Conservation (phyloP, 495 filamentous ascomycete species). For the Podospora tetraspora region DNA sequence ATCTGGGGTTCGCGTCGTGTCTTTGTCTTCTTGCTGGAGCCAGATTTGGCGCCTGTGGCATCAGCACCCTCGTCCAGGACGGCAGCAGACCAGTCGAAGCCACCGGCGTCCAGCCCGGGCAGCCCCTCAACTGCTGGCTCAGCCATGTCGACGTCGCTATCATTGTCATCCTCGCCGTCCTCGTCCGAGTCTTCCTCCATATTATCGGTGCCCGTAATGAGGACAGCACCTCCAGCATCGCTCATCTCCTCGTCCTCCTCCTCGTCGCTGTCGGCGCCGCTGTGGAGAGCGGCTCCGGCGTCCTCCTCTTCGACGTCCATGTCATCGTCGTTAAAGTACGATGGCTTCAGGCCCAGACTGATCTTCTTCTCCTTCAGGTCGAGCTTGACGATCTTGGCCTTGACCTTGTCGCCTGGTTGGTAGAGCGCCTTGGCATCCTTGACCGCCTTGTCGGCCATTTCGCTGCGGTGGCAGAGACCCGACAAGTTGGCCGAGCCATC, state of each 20-base stretch:
- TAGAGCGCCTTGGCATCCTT: slow-evolving; percentile 78
- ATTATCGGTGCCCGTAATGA: slow-evolving; percentile 43
- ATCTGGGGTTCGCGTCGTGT: slow-evolving; percentile 72
- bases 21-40: slow-evolving; percentile 61
- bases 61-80: slow-evolving; percentile 43
- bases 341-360: slow-evolving; percentile 86
- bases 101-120: slow-evolving; percentile 64
- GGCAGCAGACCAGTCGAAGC: slow-evolving; percentile 83
- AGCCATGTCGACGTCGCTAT: slow-evolving; percentile 45
- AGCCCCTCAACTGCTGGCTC: slow-evolving; percentile 33
- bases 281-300: slow-evolving; percentile 39
- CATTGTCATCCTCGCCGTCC: slow-evolving; percentile 43
- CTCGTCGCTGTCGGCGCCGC: slow-evolving; percentile 41
- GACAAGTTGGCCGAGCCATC: slow-evolving; percentile 81
- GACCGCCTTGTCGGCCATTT: slow-evolving; percentile 78
- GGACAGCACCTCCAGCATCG: slow-evolving; percentile 50
- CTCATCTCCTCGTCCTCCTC: slow-evolving; percentile 46
- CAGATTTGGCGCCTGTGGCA: slow-evolving; percentile 43
- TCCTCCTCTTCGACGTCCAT: slow-evolving; percentile 51
- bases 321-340: slow-evolving; percentile 67
- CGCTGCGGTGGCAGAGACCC: slow-evolving; percentile 82
- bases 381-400: slow-evolving; percentile 79
- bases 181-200: slow-evolving; percentile 39
- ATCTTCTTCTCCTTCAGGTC: slow-evolving; percentile 68
- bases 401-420: slow-evolving; percentile 81